A percentile compares a stretch with the other conserved stretches of the same genome.
Conservation (phyloP, 331 rosid genomes). For the Spiraea crenata region DNA sequence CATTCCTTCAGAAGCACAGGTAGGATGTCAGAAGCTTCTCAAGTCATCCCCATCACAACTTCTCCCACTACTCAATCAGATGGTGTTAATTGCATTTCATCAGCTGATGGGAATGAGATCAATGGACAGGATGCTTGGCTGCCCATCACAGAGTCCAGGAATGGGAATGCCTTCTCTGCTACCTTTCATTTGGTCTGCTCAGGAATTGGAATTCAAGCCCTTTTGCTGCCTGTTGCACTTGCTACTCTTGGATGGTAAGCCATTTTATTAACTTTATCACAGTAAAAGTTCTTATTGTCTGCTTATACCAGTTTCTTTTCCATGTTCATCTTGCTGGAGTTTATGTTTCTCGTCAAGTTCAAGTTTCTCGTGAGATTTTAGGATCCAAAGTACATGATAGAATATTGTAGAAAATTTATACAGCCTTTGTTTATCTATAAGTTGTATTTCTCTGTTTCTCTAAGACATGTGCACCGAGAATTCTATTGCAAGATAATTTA, state of each 20-base stretch:
- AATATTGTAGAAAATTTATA: too few relatives aligned
- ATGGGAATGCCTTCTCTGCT: constrained; percentile 44
- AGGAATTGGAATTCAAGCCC: constrained; percentile 60
- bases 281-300: too few relatives aligned
- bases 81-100: background rate
- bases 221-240: constrained; percentile 59
- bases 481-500: too few relatives aligned
- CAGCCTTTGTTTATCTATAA: too few relatives aligned
- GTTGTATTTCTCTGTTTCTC: too few relatives aligned
- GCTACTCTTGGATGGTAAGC: constrained; percentile 69
- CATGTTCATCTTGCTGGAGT: background rate
- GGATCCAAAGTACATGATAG: background rate
- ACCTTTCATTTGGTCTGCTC: constrained; percentile 49
- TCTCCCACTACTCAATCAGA: background rate
- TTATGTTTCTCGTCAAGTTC: background rate
- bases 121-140: constrained; percentile 53
- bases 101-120: background rate
- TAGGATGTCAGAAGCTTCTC: constrained; percentile 7
- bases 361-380: background rate
- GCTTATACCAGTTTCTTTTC: background rate
- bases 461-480: too few relatives aligned
- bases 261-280: background rate
- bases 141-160: constrained; percentile 58
- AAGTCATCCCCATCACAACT: constrained; percentile 3
- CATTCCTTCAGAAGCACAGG: constrained; percentile 1